Base-by-base conservation (phyloP, 257 asterid species). In the Solanum clarkiae region DNA sequence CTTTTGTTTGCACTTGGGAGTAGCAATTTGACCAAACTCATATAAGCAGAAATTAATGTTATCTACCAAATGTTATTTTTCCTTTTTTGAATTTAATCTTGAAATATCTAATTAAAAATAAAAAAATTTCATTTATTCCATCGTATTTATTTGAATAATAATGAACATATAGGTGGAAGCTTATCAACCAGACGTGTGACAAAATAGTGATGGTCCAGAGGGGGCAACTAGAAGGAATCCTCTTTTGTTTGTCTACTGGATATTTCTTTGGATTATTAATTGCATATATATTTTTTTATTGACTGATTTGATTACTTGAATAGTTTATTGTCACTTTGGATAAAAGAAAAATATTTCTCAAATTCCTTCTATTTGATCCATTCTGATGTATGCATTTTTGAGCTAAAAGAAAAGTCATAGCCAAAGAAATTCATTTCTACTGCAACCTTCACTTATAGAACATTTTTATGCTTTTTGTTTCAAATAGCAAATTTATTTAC, bases 111-210 rank as follows among this genome's bases (percentile, higher is more conserved):
- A 8, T 8, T 36, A 68, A 16, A 0, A 4, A 15, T 8, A 16
- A 0, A 36, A 0, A 0, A 36, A 16, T 16, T 0, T 68, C 0
- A 9, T 18, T 9, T 42, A 6, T 17, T 0, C 0, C 0, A 1
- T 8, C 24, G 5, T 36, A 69, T 2, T 69, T 9, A 4, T 69
- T 10, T 1, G 16, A 74, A 85, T 79, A 77, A 47, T 72, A 57
- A 13, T 36, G 7, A 22, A 10, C 18, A 42, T 40, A 4, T 22
- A 69, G n/a, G 57, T 59, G 36, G 86, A 85, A 55, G 85, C 88
- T 87, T 89, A 87, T 89, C 88, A 72, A 44, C 80, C 84, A 26
- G 26, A 14, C 57, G 51, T 74, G 42, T 85, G 87, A 87, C 87
- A 87, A 68, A 84, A n/a, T 3, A 65, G 74, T 60, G 10, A 72